These are phyloP conservation scores for Ophiocordyceps sinensis DNA, from an alignment of 2,329 filamentous ascomycete genomes.

Conservation along the genomic window DNA sequence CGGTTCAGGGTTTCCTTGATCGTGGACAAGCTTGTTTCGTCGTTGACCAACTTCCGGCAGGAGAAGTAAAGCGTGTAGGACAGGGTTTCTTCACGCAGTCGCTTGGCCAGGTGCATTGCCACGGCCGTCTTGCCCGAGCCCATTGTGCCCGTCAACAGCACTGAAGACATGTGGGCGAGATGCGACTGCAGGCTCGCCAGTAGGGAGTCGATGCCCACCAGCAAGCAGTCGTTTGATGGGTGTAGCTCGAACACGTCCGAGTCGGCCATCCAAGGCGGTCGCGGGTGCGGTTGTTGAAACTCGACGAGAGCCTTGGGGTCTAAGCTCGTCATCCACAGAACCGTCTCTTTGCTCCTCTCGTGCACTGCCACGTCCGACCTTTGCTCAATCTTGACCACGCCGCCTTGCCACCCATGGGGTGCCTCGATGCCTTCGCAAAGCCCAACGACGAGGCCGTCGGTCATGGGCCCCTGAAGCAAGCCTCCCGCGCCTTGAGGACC, in stretches of 20 bases:
- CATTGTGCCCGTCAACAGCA: constrained; percentile 75
- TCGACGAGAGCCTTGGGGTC: constrained; percentile 63
- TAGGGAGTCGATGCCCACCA: constrained; percentile 76
- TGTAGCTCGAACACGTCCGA: constrained; percentile 35
- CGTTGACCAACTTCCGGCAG: constrained; percentile 74
- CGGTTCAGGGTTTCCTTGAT: constrained; percentile 81
- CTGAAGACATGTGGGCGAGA: constrained; percentile 73
- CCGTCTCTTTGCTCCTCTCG: constrained; percentile 30
- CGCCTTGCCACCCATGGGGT: constrained; percentile 62
- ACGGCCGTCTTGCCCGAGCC: constrained; percentile 83
- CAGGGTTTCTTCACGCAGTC: constrained; percentile 55
- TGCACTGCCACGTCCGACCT: constrained; percentile 16
- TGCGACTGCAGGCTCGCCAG: constrained; percentile 61
- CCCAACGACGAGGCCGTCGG: constrained; percentile 70
- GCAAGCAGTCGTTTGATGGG: constrained; percentile 38
- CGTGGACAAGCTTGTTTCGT: constrained; percentile 76
- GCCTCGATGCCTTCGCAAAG: constrained; percentile 36
- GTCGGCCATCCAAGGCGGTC: constrained; percentile 40
- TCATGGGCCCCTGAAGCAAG: constrained; percentile 70
- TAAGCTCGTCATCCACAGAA: constrained; percentile 62
- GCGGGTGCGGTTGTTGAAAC: constrained; percentile 58
- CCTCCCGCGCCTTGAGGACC: constrained; percentile 38
- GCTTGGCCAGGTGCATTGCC: constrained; percentile 59
- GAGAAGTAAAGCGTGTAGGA: constrained; percentile 79
- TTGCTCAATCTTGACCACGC: constrained; percentile 62